Percentiles rank a stretch among this genome's conserved stretches.
phyloP scores from a whole-genome alignment of 164 flowering plant species.

The Nelumbo lutea region DNA sequence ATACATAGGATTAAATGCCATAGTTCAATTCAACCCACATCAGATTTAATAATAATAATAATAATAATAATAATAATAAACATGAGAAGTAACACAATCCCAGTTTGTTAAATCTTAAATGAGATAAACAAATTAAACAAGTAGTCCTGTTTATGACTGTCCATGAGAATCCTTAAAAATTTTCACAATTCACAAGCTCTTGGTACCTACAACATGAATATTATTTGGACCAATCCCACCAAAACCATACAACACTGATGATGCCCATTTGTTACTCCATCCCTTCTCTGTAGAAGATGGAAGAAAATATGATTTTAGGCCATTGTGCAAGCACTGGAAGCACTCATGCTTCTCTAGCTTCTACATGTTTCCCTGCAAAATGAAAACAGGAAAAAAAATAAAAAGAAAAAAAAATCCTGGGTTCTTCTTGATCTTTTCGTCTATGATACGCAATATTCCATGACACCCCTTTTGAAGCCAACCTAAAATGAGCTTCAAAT shows the following conservation, averaged over 20 bases:
- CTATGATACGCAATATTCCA: constrained; percentile 10
- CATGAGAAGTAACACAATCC: background rate
- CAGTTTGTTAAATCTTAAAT: background rate
- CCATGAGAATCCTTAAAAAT: constrained; percentile 7
- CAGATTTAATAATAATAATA: background rate
- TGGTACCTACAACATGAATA: constrained; percentile 1
- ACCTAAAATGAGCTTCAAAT: constrained; percentile 34
- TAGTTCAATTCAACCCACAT: constrained; percentile 5
- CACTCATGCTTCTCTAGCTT: background rate
- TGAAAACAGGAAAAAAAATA: too few relatives aligned
- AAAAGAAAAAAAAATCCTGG: constrained; percentile 1
- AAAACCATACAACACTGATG: constrained; percentile 9
- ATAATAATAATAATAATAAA: background rate
- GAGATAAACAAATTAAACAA: constrained; percentile 7
- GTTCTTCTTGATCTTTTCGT: constrained; percentile 11
- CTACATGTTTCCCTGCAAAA: constrained; percentile 13
- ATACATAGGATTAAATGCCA: background rate
- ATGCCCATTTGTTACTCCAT: background rate
- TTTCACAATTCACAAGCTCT: constrained; percentile 13
- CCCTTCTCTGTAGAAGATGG: background rate
- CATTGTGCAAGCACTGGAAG: constrained; percentile 10
- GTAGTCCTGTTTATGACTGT: constrained; percentile 1
- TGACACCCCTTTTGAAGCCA: constrained; percentile 31
- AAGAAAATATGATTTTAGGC: constrained; percentile 10
- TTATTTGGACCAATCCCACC: constrained; percentile 8